Evolutionary conservation across 1,284 basidiomycete genomes (phyloP).

Genomic region (Flammula alnicola): DNA sequence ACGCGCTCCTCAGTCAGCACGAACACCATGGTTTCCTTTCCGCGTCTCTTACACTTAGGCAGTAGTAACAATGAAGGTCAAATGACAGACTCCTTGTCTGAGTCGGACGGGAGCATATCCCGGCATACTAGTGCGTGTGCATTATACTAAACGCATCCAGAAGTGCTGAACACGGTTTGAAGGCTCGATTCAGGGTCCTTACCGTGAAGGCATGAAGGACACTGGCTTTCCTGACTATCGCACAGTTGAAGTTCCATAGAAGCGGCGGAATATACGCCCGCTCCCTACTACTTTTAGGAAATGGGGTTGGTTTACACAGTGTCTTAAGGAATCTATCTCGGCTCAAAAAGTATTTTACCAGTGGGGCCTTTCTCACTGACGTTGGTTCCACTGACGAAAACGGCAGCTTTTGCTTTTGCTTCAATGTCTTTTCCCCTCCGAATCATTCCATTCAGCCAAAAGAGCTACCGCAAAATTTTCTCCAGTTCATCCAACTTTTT

Average conservation of each 20-base stretch:
- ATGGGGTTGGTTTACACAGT: not conserved
- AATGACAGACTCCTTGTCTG: not conserved
- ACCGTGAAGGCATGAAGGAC: not conserved
- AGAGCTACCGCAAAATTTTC: not conserved
- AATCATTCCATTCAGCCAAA: not conserved
- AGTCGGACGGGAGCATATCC: not conserved
- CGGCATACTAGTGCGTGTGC: slow-evolving; percentile 2
- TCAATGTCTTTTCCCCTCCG: not conserved
- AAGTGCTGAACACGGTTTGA: not conserved
- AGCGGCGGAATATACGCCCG: not conserved
- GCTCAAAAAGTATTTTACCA: too few species aligned
- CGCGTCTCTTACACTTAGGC: not conserved
- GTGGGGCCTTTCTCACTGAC: too few species aligned
- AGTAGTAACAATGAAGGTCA: not conserved
- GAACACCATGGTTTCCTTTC: not conserved
- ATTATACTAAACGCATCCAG: too few species aligned
- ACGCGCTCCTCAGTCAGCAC: too few species aligned
- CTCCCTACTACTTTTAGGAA: not conserved
- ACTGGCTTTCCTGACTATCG: not conserved
- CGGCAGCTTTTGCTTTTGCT: not conserved
- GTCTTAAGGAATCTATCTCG: too few species aligned
- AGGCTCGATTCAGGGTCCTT: not conserved
- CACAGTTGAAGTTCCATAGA: not conserved
- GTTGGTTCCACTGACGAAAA: too few species aligned
- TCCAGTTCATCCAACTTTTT: not conserved